Percentiles rank a stretch among this genome's conserved stretches.
phyloP scores from a whole-genome alignment of 495 filamentous ascomycete species.

The Tuber umbilicatum region DNA sequence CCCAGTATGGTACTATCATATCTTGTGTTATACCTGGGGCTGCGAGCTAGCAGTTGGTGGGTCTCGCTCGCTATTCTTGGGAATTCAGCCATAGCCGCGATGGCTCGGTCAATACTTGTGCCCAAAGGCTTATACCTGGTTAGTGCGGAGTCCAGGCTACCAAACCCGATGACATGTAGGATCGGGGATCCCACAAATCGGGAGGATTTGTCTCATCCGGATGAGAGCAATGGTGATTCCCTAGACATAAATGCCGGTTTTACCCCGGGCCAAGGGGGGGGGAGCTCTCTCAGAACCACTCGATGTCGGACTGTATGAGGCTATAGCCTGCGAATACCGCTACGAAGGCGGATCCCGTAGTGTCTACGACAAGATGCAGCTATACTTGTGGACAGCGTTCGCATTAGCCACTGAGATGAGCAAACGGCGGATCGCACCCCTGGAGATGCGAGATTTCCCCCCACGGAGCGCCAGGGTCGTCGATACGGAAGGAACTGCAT shows the following conservation, averaged over 20 bases:
- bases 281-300: neutral
- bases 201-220: neutral
- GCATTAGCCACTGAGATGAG: slow-evolving; percentile 7
- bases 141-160: neutral
- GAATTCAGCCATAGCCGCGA: slow-evolving; percentile 9
- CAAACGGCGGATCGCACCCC: slow-evolving; percentile 1
- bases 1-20: slow-evolving; percentile 5
- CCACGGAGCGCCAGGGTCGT: neutral
- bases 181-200: neutral
- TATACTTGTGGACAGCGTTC: neutral
- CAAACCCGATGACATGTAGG: neutral
- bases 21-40: slow-evolving; percentile 8
- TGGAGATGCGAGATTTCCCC: neutral
- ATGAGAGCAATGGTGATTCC: neutral
- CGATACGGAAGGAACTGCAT: neutral
- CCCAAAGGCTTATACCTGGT: neutral
- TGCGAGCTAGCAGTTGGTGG: slow-evolving; percentile 11
- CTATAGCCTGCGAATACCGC: neutral
- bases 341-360: neutral
- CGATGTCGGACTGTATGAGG: neutral
- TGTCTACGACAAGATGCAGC: neutral
- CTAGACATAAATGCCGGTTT: no score
- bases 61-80: slow-evolving; percentile 3
- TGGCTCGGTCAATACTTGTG: slow-evolving; percentile 4
- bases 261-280: no score